Conservation (phyloP, 345 rosid genomes). For the Eucalyptus rudis region DNA sequence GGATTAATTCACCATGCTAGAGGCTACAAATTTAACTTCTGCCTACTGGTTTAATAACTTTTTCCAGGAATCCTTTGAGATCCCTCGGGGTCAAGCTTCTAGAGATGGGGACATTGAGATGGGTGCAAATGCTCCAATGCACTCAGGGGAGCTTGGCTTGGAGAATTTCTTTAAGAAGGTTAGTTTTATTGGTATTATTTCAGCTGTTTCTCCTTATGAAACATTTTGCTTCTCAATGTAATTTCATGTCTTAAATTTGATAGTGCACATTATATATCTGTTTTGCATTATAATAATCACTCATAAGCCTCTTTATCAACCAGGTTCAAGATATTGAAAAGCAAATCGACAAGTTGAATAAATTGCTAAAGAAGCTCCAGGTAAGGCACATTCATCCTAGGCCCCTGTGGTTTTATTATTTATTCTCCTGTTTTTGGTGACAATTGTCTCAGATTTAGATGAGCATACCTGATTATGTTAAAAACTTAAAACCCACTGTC, state of each 20-base stretch:
- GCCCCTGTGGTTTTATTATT: neutral
- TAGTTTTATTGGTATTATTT: neutral
- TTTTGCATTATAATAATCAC: neutral
- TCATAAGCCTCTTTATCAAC: neutral
- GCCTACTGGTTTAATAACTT: neutral
- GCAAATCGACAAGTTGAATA: conserved; percentile 74
- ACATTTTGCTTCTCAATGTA: neutral
- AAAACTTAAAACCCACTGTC: neutral
- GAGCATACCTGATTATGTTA: neutral
- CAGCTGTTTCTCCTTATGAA: neutral
- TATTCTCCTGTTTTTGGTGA: neutral
- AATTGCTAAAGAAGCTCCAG: conserved; percentile 83
- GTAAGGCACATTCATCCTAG: conserved; percentile 11
- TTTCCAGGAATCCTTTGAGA: conserved; percentile 71
- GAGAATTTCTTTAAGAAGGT: conserved; percentile 86
- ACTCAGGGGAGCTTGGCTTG: conserved; percentile 69
- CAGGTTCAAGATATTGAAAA: conserved; percentile 89
- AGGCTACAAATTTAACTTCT: neutral
- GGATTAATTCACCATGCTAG: neutral
- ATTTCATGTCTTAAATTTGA: neutral
- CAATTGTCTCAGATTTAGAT: neutral
- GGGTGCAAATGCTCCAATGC: conserved; percentile 37
- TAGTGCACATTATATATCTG: neutral
- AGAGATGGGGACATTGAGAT: conserved; percentile 65
- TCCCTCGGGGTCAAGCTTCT: conserved; percentile 55